phyloP scores from a whole-genome alignment of 2,329 filamentous ascomycete genomes.

The Elsinoe batatas region DNA sequence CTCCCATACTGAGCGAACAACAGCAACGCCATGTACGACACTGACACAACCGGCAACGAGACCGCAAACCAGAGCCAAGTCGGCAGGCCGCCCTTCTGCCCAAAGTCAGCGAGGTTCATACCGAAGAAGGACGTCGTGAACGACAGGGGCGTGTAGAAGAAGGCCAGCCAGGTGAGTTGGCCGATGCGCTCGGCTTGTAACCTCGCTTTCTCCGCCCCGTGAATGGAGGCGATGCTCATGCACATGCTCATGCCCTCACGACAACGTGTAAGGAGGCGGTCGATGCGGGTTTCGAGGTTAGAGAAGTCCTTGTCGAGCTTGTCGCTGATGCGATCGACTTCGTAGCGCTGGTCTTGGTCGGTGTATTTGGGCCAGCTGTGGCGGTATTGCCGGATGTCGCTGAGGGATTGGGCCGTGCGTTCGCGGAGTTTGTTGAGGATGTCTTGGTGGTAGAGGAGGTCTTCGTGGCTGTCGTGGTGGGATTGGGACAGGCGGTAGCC shows the following conservation, averaged over 20 bases:
- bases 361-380: background rate
- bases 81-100: background rate
- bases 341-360: background rate
- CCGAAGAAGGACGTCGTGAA: constrained; percentile 10
- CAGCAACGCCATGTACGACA: background rate
- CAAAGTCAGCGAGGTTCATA: background rate
- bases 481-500: background rate
- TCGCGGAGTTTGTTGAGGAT: background rate
- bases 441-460: constrained; percentile 3
- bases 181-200: background rate
- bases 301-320: background rate
- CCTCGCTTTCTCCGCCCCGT: background rate
- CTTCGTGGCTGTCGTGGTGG: background rate
- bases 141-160: background rate
- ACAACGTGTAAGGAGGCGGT: background rate
- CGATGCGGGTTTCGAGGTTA: background rate
- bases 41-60: background rate
- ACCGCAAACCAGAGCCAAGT: background rate
- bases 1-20: background rate
- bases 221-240: background rate
- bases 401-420: background rate
- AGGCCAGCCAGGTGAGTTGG: background rate
- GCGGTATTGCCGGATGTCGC: background rate
- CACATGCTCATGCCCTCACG: background rate
- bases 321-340: background rate